Conservation (phyloP, 306 rosid species). For the Quillaja saponaria region DNA sequence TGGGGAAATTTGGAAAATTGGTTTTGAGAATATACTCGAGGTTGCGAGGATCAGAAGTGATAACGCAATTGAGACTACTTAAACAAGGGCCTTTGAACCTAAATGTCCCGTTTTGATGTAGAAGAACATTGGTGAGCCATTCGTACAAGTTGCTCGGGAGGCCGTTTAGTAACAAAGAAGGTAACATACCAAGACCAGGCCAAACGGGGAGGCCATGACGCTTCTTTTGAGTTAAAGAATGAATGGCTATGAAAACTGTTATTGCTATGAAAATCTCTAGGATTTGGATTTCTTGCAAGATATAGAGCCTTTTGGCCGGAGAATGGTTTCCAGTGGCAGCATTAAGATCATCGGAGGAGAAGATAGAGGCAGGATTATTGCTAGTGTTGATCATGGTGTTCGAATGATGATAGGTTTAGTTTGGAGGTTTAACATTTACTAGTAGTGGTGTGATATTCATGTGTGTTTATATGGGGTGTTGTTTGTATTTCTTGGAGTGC, state of each 20-base stretch:
- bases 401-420: constrained; percentile 26
- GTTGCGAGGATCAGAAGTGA: constrained; percentile 86
- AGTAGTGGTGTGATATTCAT: neutral
- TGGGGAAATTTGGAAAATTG: constrained; percentile 65
- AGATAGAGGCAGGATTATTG: constrained; percentile 33
- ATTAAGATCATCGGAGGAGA: neutral
- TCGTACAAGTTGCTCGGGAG: constrained; percentile 54
- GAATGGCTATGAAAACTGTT: constrained; percentile 55
- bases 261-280: constrained; percentile 60
- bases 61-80: constrained; percentile 59
- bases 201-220: constrained; percentile 63
- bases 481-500: neutral
- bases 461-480: neutral
- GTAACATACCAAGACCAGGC: constrained; percentile 87
- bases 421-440: neutral
- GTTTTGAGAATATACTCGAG: constrained; percentile 84
- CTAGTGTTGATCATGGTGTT: constrained; percentile 35
- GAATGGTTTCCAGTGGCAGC: neutral
- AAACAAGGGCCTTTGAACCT: constrained; percentile 67
- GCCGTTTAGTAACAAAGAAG: constrained; percentile 51
- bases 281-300: constrained; percentile 49
- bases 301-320: constrained; percentile 11
- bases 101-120: constrained; percentile 60
- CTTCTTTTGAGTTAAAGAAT: constrained; percentile 60
- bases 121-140: constrained; percentile 58